Conservation (phyloP, 495 filamentous ascomycete genomes). For the Aspergillus olivimuriae region DNA sequence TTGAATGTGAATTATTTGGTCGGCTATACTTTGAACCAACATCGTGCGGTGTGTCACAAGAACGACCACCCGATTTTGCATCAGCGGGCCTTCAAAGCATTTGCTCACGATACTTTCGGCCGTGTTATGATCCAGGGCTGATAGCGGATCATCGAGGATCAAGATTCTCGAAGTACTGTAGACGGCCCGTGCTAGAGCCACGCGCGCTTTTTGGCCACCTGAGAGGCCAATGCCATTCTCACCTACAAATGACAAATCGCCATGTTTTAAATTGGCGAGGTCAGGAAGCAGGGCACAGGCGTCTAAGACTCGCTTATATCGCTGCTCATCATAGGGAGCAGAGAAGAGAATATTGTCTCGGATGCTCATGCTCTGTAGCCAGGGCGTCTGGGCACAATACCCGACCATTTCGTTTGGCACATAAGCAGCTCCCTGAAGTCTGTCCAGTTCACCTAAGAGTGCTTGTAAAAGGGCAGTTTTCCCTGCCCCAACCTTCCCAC, state of each 20-base stretch:
- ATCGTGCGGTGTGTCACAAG: slow-evolving; percentile 76
- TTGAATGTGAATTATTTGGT: slow-evolving; percentile 60
- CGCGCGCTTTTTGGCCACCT: slow-evolving; percentile 64
- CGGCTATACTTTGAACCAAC: slow-evolving; percentile 57
- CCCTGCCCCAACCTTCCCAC: slow-evolving; percentile 70
- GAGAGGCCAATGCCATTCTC: slow-evolving; percentile 64
- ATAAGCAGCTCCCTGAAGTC: slow-evolving; percentile 47
- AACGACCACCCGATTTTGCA: slow-evolving; percentile 55
- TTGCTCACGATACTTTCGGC: slow-evolving; percentile 65
- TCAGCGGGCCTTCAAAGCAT: slow-evolving; percentile 58
- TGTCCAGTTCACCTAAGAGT: slow-evolving; percentile 72
- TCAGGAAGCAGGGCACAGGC: slow-evolving; percentile 61
- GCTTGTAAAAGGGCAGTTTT: slow-evolving; percentile 78
- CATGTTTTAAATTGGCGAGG: slow-evolving; percentile 55
- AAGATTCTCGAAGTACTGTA: slow-evolving; percentile 61
- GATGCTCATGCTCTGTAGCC: slow-evolving; percentile 88
- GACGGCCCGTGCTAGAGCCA: slow-evolving; percentile 63
- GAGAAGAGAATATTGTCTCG: slow-evolving; percentile 80
- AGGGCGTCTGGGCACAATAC: slow-evolving; percentile 81
- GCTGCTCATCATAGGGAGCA: slow-evolving; percentile 56
- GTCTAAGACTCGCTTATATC: slow-evolving; percentile 53
- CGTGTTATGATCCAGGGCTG: slow-evolving; percentile 67
- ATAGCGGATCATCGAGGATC: slow-evolving; percentile 64
- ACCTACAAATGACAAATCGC: slow-evolving; percentile 65
- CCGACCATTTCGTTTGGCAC: slow-evolving; percentile 64